Base-by-base conservation (phyloP, 371 early-diverging fungal species). In the Massospora cicadina region DNA sequence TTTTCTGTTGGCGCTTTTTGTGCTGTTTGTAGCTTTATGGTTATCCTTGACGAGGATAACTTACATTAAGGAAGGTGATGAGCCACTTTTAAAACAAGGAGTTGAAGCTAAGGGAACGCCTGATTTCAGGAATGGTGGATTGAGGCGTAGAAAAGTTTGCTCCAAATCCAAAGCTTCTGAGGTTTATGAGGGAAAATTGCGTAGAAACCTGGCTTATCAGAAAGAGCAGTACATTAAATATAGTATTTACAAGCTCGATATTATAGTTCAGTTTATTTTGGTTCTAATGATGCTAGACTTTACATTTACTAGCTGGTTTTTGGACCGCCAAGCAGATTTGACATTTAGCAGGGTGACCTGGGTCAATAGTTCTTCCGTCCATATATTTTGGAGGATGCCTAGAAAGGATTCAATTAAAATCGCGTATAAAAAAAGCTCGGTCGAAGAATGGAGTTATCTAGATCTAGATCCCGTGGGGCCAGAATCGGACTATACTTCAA, bases 311-410 rank as follows among this genome's bases (percentile, higher is more conserved):
- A 43, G 43, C 17, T 43, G 43, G 43, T 5, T 43, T 43, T 17
- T 5, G 10, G 43, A 43, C 17, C 5, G 43, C 43, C 17, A 43
- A 10, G 43, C 5, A 43, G 43, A 43, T 10, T 43, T 43, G 43
- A 43, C 60, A 12, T 60, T 23, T 60, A 60, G 28, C 7, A 12
- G 60, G 3, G 60, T 60, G 21, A 60, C 60, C 32, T 60, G 31
- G 21, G 21, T 60, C 3, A 31, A 30, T 60, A 10, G 12, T 32
- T 30, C 25, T 31, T 60, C 26, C 12, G 60, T 31, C 10, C 25
- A 60, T 31, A 27, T 60, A 24, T 60, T 60, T 60, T 24, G n/a
- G 17, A 60, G 60, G 30, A 13, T 60, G 13, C 60, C 60, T 21
- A 57, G 10, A 26, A 5, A 60, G 30, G 32, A 2, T 24, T 21